Evolutionary conservation across 2,329 filamentous ascomycete genomes (phyloP), one percentile per base, ranked within the genome.

Genomic region (Gyromitra esculenta): DNA sequence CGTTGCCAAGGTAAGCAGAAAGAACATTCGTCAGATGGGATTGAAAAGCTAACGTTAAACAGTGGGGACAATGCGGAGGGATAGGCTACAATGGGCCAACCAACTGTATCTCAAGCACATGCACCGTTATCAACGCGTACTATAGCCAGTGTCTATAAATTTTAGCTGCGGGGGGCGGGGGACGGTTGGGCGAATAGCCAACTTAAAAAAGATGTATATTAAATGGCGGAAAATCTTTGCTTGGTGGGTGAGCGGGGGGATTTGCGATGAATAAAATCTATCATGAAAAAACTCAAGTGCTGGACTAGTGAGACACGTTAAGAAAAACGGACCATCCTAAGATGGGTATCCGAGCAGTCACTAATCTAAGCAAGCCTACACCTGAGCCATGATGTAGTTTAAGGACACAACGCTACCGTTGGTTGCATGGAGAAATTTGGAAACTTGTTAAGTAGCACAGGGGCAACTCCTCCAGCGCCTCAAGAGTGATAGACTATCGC

Each of bases 61-160:
- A 76, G 68, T 73, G 69, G 54, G 59, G 64, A 18, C 71, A 80
- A 54, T 80, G 79, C 11, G 79, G 77, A 9, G 79, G 79, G 21
- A 64, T 72, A 18, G 79, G 70, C 0, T 79, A 67, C n/a, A 77
- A 69, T 54, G 79, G 79, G 56, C 21, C 54, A n/a, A 39, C 31
- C 13, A n/a, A 57, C 31, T 39, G 54, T 39, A 57, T 57, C 11
- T 25, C 1, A 57, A 75, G 72, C 31, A 75, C 72, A 9, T 75
- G 72, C 50, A 54, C 50, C 2, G 8, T 21, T 13, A 13, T 50
- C 1, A 75, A 71, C 18, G 15, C 59, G 11, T 75, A 25, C 1
- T 75, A 65, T 35, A 70, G 66, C 21, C 65, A 70, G 39, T 75
- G 65, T n/a, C 66, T 70, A 5, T 75, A 48, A 41, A 21, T 9